These are phyloP conservation scores for Aurantiochytrium sp. DNA, from an alignment of 108 stramenopile species.

Conservation along the genomic window DNA sequence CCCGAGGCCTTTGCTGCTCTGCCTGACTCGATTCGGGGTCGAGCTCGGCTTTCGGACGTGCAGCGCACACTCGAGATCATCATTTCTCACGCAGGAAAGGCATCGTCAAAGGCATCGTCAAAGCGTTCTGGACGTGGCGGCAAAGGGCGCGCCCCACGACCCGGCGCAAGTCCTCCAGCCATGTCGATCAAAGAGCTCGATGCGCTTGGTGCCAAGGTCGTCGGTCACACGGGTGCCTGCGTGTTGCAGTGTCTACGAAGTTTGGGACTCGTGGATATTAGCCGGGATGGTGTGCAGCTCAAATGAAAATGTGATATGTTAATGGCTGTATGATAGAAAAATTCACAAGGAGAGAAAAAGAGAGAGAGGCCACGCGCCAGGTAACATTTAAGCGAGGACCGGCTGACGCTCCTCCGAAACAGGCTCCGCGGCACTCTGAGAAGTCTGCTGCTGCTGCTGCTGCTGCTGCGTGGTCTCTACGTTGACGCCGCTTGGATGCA, in stretches of 20 bases:
- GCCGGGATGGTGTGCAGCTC: background rate
- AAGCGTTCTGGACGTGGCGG: background rate
- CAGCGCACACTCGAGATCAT: background rate
- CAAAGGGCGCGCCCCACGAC: background rate
- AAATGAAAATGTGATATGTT: background rate
- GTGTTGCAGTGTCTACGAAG: background rate
- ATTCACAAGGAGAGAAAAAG: too few species aligned
- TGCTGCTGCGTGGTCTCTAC: background rate
- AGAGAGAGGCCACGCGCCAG: too few species aligned
- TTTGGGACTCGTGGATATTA: background rate
- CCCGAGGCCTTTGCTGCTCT: background rate
- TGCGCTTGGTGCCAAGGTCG: background rate
- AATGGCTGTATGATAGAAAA: too few species aligned
- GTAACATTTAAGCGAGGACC: too few species aligned
- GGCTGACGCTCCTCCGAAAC: too few species aligned
- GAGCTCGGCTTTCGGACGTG: background rate
- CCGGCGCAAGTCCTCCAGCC: background rate
- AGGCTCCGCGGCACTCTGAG: too few species aligned
- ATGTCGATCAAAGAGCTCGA: background rate
- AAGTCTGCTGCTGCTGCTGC: too few species aligned
- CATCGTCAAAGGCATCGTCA: background rate
- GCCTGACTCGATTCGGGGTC: constrained; percentile 1
- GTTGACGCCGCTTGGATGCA: background rate
- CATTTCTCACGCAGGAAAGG: background rate
- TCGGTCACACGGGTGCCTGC: background rate